Conservation (phyloP, 352 stramenopile species). For the Pythium phragmitis region DNA sequence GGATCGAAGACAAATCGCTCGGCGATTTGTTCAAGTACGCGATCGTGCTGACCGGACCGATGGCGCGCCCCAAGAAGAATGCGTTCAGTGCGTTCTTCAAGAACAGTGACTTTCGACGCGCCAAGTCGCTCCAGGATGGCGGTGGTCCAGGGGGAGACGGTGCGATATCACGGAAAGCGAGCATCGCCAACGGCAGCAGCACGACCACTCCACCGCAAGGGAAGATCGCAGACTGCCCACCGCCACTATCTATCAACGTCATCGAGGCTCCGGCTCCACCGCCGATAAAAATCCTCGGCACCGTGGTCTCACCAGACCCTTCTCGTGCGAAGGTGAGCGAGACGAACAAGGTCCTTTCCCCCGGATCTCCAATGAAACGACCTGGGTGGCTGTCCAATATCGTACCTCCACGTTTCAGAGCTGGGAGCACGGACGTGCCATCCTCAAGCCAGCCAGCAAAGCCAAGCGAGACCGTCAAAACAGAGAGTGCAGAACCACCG, state of each 20-base stretch:
- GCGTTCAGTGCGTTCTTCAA: constrained; percentile 39
- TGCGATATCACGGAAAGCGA: constrained; percentile 6
- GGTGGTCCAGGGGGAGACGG: background rate
- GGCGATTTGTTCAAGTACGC: constrained; percentile 71
- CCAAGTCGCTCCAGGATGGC: constrained; percentile 22
- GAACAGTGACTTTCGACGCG: constrained; percentile 41
- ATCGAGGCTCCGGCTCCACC: background rate
- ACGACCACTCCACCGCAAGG: background rate
- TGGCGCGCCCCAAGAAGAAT: constrained; percentile 37
- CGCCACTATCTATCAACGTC: background rate
- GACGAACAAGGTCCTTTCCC: constrained; percentile 1
- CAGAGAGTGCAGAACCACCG: background rate
- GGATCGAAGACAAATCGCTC: constrained; percentile 47
- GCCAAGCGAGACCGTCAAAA: background rate
- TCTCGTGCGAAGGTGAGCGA: constrained; percentile 1
- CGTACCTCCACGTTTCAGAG: constrained; percentile 25
- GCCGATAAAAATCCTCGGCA: background rate
- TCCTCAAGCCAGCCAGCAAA: constrained; percentile 15
- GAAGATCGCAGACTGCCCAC: background rate
- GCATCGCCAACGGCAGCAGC: constrained; percentile 16
- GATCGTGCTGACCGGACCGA: constrained; percentile 57
- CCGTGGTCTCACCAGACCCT: constrained; percentile 7
- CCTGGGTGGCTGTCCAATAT: constrained; percentile 29
- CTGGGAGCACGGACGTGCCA: constrained; percentile 11
- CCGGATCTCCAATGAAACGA: constrained; percentile 28